Evolutionary conservation across 306 rosid genomes (phyloP).

Genomic region (Malus orientalis): DNA sequence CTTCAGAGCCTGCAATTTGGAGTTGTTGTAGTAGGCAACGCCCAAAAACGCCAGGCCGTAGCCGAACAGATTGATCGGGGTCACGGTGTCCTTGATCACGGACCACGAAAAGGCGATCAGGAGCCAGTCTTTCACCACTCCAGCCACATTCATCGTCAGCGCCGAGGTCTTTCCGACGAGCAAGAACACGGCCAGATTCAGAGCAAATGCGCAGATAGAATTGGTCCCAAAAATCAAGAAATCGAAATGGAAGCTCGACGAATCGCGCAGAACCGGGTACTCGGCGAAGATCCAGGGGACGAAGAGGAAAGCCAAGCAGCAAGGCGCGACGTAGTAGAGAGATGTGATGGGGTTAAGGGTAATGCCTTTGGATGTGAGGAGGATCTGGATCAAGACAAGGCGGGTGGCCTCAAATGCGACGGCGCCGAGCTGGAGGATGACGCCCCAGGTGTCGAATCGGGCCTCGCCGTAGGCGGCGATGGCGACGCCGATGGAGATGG

Average conservation of each 20-base stretch:
- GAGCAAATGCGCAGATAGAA: constrained; percentile 69
- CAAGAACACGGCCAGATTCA: constrained; percentile 75
- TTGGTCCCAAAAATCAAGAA: constrained; percentile 61
- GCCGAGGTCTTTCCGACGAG: constrained; percentile 88
- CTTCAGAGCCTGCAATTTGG: constrained; percentile 71
- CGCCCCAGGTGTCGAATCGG: constrained; percentile 70
- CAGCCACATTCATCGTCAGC: constrained; percentile 87
- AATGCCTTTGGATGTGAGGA: constrained; percentile 79
- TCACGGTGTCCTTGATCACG: constrained; percentile 77
- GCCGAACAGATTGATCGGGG: constrained; percentile 71
- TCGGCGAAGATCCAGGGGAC: constrained; percentile 76
- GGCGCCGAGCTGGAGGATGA: constrained; percentile 65
- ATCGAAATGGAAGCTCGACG: constrained; percentile 59
- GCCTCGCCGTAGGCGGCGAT: constrained; percentile 89
- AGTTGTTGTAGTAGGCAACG: constrained; percentile 73
- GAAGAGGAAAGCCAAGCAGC: constrained; percentile 52
- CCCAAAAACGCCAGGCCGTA: constrained; percentile 79
- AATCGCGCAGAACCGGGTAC: constrained; percentile 48
- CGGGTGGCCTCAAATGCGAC: constrained; percentile 83
- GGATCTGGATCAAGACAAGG: constrained; percentile 78
- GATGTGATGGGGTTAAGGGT: constrained; percentile 78
- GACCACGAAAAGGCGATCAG: constrained; percentile 86
- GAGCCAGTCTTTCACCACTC: constrained; percentile 85
- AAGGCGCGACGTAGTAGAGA: constrained; percentile 71
- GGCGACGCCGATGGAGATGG: constrained; percentile 77